These are phyloP conservation scores for Suillus occidentalis DNA, from an alignment of 768 basidiomycete genomes.

Conservation along the genomic window DNA sequence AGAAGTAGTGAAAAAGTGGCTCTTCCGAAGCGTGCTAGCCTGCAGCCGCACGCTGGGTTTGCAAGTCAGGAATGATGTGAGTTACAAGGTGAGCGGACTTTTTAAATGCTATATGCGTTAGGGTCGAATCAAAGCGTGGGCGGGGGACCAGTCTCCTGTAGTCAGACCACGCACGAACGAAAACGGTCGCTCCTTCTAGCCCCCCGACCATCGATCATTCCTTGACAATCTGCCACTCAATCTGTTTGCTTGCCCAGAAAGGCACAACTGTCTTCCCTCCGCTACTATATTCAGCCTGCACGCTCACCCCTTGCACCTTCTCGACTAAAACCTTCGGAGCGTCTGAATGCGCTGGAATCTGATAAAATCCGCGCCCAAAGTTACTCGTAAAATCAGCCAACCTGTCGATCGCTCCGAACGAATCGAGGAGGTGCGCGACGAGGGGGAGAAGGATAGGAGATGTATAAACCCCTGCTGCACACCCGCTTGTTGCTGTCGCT, in stretches of 20 bases:
- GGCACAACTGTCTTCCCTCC: slow-evolving; percentile 63
- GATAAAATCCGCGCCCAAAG: slow-evolving; percentile 83
- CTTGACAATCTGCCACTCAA: slow-evolving; percentile 65
- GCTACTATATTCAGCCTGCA: slow-evolving; percentile 47
- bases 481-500: slow-evolving; percentile 66
- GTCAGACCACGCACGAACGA: not conserved
- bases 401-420: slow-evolving; percentile 81
- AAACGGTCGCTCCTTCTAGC: too few species aligned
- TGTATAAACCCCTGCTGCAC: slow-evolving; percentile 97
- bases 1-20: not conserved
- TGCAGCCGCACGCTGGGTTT: not conserved
- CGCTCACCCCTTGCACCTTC: slow-evolving; percentile 36
- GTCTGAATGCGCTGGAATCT: slow-evolving; percentile 30
- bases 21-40: not conserved
- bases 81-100: not conserved
- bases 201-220: not conserved
- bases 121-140: not conserved
- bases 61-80: too few species aligned
- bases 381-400: slow-evolving; percentile 78
- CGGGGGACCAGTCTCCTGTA: not conserved
- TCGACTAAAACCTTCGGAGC: slow-evolving; percentile 44
- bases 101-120: not conserved
- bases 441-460: slow-evolving; percentile 90
- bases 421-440: slow-evolving; percentile 84
- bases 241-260: slow-evolving; percentile 83